A percentile compares a stretch with the other conserved stretches of the same genome.
Conservation (phyloP, 1,139 yeast genomes). For the Geotrichum cucujoidarum region DNA sequence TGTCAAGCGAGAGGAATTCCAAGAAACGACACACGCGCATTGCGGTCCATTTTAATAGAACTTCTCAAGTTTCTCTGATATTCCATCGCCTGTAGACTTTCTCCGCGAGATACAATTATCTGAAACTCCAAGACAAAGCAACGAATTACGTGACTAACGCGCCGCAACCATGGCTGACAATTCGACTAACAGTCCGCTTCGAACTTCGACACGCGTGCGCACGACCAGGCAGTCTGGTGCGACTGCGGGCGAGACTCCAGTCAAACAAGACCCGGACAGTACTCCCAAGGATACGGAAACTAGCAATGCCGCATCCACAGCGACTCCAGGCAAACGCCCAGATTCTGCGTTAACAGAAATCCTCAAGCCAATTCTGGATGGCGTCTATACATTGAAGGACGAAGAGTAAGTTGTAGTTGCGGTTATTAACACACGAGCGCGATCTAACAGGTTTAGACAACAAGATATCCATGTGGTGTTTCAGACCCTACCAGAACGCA, state of each 20-base stretch:
- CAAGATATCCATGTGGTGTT: constrained; percentile 39
- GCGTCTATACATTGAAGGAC: constrained; percentile 32
- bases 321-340: constrained; percentile 2
- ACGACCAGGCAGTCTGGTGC: not conserved
- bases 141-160: not conserved
- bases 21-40: too few relatives aligned
- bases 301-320: not conserved
- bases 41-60: too few relatives aligned
- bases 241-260: not conserved
- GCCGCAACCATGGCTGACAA: too few relatives aligned
- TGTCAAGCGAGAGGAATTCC: too few relatives aligned
- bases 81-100: too few relatives aligned
- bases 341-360: constrained; percentile 11
- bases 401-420: constrained; percentile 19
- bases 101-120: too few relatives aligned
- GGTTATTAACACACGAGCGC: not conserved
- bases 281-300: not conserved
- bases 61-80: too few relatives aligned
- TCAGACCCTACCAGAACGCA: constrained; percentile 44
- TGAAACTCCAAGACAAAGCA: not conserved
- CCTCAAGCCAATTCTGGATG: constrained; percentile 32
- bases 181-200: not conserved
- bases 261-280: not conserved
- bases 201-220: constrained; percentile 1
- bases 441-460: constrained; percentile 22